A percentile compares a stretch with the other conserved stretches of the same genome.
Evolutionary conservation across 257 asterid genomes (phyloP).

Genomic region (Leonotis leonurus): DNA sequence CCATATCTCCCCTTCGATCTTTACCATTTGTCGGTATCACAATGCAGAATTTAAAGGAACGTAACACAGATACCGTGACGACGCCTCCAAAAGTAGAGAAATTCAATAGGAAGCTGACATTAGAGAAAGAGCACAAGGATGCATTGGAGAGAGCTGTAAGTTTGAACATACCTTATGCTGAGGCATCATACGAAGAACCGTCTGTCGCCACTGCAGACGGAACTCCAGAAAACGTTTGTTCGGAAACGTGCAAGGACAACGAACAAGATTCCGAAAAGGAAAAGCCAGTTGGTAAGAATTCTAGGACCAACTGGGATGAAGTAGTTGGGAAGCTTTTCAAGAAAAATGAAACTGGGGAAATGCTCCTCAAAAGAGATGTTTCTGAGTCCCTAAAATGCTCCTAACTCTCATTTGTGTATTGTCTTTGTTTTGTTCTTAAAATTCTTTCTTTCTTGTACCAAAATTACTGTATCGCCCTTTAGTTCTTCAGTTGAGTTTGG

Average conservation of each 20-base stretch:
- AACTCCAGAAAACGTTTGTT: slow-evolving; percentile 17
- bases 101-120: slow-evolving; percentile 50
- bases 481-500: slow-evolving; percentile 3
- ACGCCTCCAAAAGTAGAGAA: slow-evolving; percentile 62
- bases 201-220: slow-evolving; percentile 20
- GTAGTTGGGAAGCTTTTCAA: slow-evolving; percentile 52
- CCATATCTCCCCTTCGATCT: not conserved
- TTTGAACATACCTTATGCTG: slow-evolving; percentile 86
- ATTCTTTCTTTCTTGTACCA: slow-evolving; percentile 8
- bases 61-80: slow-evolving; percentile 29
- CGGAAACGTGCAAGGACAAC: slow-evolving; percentile 18
- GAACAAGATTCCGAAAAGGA: slow-evolving; percentile 13
- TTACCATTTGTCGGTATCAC: not conserved
- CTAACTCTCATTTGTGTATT: not conserved
- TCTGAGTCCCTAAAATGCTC: slow-evolving; percentile 12
- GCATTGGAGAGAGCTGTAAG: slow-evolving; percentile 86
- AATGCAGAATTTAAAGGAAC: slow-evolving; percentile 51
- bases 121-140: slow-evolving; percentile 84
- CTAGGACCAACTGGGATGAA: slow-evolving; percentile 68
- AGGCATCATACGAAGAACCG: slow-evolving; percentile 25
- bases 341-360: slow-evolving; percentile 40
- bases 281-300: slow-evolving; percentile 17
- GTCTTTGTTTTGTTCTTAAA: not conserved
- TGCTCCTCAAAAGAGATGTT: slow-evolving; percentile 31
- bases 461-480: not conserved